Evolutionary conservation across 371 early-diverging fungal genomes (phyloP), one percentile per base, ranked within the genome.

Genomic region (Haplosporangium sp.): DNA sequence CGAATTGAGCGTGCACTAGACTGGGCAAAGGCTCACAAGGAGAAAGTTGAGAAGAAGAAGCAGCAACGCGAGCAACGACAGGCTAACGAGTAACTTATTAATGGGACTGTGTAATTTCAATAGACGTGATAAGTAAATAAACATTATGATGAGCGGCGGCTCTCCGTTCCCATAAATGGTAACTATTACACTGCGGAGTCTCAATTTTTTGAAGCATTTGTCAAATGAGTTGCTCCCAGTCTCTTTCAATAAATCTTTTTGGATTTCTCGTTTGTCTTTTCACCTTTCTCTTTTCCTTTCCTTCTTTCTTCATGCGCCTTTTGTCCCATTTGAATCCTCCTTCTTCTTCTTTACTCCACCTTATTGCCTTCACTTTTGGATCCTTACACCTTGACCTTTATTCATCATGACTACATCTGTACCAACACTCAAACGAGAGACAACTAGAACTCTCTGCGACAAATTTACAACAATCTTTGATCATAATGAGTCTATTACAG

Each of bases 1-100:
- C 45, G 81, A 0, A 39, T 79, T 1, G 81, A 79, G 65, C 71
- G 81, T 3, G 71, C 81, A 0, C 35, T 79, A 20, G 74, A 68
- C 0, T 79, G 81, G 81, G 81, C 81, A 65, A 74, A 67, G 55
- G 74, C 68, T 0, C 71, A 74, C 13, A 79, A 71, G 66, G 66
- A 63, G 42, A 70, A 74, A 53, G 61, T 71, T 19, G 75, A 74
- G 2, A 59, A 66, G 65, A 67, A 58, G 37, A 69, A 67, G 58
- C 44, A 47, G 17, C 34, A 7, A 27, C 60, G 55, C 17, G 71
- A 56, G 15, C 42, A 50, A n/a, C 55, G 39, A 38, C 52, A 48
- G 48, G 38, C 45, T 45, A 47, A 50, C 11, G 3, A 47, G 27
- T 53, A 19, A 19, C 6, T 45, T 10, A 45, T 15, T 45, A 1